These are phyloP conservation scores for Boletus rubropictus DNA, from an alignment of 768 basidiomycete genomes.

Conservation along the genomic window DNA sequence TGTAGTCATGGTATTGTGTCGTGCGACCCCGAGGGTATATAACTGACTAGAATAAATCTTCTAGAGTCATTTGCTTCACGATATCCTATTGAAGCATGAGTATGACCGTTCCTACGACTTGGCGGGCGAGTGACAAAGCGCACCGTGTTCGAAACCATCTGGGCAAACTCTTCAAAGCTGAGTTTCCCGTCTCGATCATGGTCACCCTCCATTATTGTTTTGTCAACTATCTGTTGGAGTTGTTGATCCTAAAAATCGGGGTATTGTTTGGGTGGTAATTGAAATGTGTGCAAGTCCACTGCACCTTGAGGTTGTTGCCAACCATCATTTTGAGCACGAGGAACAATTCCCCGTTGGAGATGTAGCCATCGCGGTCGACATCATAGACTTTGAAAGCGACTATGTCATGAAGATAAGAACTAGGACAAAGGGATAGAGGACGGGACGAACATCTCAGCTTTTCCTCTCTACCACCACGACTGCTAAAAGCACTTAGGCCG, in stretches of 20 bases:
- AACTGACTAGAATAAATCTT: slow-evolving; percentile 70
- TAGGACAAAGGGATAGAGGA: neutral
- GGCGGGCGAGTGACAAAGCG: slow-evolving; percentile 20
- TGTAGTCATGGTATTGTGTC: slow-evolving; percentile 18
- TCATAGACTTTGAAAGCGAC: slow-evolving; percentile 99
- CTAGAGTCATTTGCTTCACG: slow-evolving; percentile 97
- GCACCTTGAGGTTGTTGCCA: slow-evolving; percentile 93
- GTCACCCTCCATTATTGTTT: slow-evolving; percentile 99
- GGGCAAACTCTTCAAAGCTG: slow-evolving; percentile 93
- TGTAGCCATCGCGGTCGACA: slow-evolving; percentile 94
- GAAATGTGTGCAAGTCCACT: slow-evolving; percentile 3
- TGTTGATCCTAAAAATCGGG: slow-evolving; percentile 73
- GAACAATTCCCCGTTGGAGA: slow-evolving; percentile 98
- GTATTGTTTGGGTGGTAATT: neutral
- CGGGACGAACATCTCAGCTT: slow-evolving; percentile 80
- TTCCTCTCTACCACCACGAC: slow-evolving; percentile 93
- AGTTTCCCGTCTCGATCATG: slow-evolving; percentile 97
- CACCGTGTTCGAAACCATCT: slow-evolving; percentile 96
- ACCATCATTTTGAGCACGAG: slow-evolving; percentile 99
- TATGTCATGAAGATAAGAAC: slow-evolving; percentile 30
- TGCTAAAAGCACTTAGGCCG: slow-evolving; percentile 95
- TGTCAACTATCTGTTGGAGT: slow-evolving; percentile 98
- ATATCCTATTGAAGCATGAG: slow-evolving; percentile 60
- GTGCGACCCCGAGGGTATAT: slow-evolving; percentile 14
- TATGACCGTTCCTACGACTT: neutral